Conservation (phyloP, 768 basidiomycete species). For the Pleurotus citrinopileatus region DNA sequence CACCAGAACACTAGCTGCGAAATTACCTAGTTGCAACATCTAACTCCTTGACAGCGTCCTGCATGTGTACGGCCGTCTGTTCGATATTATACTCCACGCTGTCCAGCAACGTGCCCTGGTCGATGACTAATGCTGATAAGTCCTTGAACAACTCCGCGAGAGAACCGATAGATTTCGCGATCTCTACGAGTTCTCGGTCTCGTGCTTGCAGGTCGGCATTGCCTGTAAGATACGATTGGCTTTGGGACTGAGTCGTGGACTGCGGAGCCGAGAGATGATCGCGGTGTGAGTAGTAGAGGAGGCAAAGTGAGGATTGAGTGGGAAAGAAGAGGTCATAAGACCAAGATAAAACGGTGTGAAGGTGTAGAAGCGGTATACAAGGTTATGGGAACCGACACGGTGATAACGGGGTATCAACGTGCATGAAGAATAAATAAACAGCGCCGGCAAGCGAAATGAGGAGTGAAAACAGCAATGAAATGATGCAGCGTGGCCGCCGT, state of each 20-base stretch:
- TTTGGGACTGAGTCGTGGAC: slow-evolving; percentile 33
- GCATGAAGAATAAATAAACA: background rate
- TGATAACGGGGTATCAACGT: slow-evolving; percentile 10
- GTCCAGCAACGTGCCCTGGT: slow-evolving; percentile 96
- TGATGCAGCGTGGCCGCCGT: background rate
- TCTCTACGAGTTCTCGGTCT: slow-evolving; percentile 77
- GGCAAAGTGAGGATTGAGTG: slow-evolving; percentile 1
- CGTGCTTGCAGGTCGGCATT: slow-evolving; percentile 41
- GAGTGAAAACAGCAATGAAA: slow-evolving; percentile 8
- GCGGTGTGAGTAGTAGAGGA: slow-evolving; percentile 21
- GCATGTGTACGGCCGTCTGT: slow-evolving; percentile 77
- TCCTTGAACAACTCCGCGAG: slow-evolving; percentile 97
- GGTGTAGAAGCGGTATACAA: background rate
- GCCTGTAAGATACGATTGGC: slow-evolving; percentile 35
- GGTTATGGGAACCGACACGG: background rate
- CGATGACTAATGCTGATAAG: slow-evolving; percentile 88
- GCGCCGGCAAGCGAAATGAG: background rate
- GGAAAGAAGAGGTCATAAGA: background rate
- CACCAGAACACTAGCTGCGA: slow-evolving; percentile 10
- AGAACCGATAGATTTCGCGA: slow-evolving; percentile 87
- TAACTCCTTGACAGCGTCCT: slow-evolving; percentile 84
- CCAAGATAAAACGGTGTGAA: background rate
- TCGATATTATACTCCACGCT: slow-evolving; percentile 98
- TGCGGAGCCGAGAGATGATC: too few species aligned
- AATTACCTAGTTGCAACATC: slow-evolving; percentile 76